Evolutionary conservation across 2,329 filamentous ascomycete genomes (phyloP), one percentile per base, ranked within the genome.

Genomic region (Cytospora piceae): DNA sequence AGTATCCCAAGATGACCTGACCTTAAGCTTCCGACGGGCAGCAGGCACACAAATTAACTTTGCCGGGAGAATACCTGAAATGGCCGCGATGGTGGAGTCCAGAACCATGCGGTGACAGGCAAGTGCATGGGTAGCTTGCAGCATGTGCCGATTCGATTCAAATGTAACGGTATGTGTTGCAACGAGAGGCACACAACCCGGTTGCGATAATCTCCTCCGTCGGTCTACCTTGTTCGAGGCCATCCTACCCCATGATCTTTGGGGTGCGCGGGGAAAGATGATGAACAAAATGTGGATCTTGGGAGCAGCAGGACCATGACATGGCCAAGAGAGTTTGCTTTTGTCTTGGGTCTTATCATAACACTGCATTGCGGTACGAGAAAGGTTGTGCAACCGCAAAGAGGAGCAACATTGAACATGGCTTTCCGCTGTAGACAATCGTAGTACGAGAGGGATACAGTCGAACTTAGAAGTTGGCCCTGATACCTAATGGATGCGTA

Each of bases 41-140:
- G 1, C 46, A 24, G n/a, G n/a, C n/a, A 24, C 22, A 49, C 24
- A 24, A 8, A 49, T 49, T 14, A 14, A 49, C 22, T 14, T 2
- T 24, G n/a, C 9, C n/a, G 9, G 46, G 46, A 6, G n/a, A n/a
- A 11, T 22, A 22, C n/a, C n/a, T 49, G 46, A 2, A 49, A 8
- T 24, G 46, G 11, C 9, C 11, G 4, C 24, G n/a, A 24, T 49
- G n/a, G 46, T 49, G 46, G n/a, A 22, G 46, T 49, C 46, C 46
- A 49, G 46, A 49, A 49, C n/a, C 46, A 49, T 49, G 46, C 46
- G 20, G 22, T 37, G 29, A 27, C 17, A n/a, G 27, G 37, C 17
- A 24, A 31, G 60, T 52, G 60, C 60, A 62, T 62, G 60, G 60
- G 60, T 62, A 49, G 60, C 60, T 62, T 62, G 52, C 39, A 62